These are phyloP conservation scores for Alternaria triticimaculans DNA, from an alignment of 2,329 filamentous ascomycete species.

Conservation along the genomic window DNA sequence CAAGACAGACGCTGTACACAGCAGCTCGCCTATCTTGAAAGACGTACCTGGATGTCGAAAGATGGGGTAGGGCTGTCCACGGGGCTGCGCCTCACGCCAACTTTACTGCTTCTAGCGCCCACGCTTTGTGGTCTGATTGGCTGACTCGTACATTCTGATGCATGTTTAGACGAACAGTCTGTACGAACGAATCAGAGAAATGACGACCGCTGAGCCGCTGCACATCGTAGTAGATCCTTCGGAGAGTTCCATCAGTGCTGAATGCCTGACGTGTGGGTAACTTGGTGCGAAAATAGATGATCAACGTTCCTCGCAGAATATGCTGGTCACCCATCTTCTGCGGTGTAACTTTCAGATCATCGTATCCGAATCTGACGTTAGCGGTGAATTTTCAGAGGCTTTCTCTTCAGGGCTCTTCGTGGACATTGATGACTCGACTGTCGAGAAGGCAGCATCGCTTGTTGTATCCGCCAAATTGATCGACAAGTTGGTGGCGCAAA, in stretches of 20 bases:
- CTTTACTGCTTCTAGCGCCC: not conserved
- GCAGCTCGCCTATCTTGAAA: not conserved
- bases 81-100: not conserved
- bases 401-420: not conserved
- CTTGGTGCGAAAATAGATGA: too few relatives aligned
- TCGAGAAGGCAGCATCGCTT: not conserved
- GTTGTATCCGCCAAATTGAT: not conserved
- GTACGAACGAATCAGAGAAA: not conserved
- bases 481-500: not conserved
- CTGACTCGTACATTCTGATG: slow-evolving; percentile 5
- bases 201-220: not conserved
- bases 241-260: not conserved
- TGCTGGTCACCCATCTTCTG: not conserved
- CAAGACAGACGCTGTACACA: not conserved
- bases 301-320: not conserved
- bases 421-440: not conserved
- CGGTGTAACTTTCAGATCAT: not conserved
- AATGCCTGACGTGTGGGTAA: not conserved
- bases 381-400: not conserved
- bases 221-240: not conserved
- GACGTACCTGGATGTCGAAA: not conserved
- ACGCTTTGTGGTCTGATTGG: slow-evolving; percentile 6
- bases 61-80: not conserved
- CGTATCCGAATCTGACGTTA: not conserved
- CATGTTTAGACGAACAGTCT: not conserved